Base-by-base conservation (phyloP, 2,329 filamentous ascomycete species). In the Sarocladiaceae sp. region DNA sequence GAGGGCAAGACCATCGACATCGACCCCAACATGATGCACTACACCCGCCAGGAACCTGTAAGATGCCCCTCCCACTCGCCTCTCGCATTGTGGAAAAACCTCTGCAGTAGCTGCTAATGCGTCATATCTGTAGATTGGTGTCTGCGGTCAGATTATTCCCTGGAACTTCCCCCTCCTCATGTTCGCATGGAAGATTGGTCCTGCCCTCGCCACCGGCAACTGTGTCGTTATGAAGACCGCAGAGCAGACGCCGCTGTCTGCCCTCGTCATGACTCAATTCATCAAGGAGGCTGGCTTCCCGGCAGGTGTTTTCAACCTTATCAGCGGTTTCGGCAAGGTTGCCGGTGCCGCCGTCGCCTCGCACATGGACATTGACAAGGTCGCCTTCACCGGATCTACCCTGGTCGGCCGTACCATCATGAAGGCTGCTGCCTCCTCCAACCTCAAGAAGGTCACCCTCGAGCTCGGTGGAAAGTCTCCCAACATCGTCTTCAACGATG, bases 1-100 rank as follows among this genome's bases (percentile, higher is more conserved):
- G 76, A 82, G 66, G 88, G 89, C 66, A 88, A 90, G 74, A 88
- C 88, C 46, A 82, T 93, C 52, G 86, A 94, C 57, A 85, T 88
- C 54, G 71, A 76, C 57, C 76, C 79, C 47, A 82, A 86, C 53
- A 88, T 83, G 65, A 88, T 94, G 70, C 83, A 87, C 71, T 94
- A 93, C 72, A 89, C 86, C 51, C 60, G 59, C 58, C 78, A 80
- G 53, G 87, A 95, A 74, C 86, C 88, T 9, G 72, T 78, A 61
- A 55, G 73, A 66, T 16, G 13, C 2, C 1, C 15, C 24, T 15
- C 21, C 23, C 6, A 7, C 34, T 16, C 18, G 15, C n/a, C n/a
- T n/a, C n/a, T n/a, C n/a, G n/a, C n/a, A n/a, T n/a, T n/a, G n/a
- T n/a, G n/a, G n/a, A n/a, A n/a, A n/a, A n/a, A n/a, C n/a, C n/a